Base-by-base conservation (phyloP, 257 asterid species). In the Plantago ovata region DNA sequence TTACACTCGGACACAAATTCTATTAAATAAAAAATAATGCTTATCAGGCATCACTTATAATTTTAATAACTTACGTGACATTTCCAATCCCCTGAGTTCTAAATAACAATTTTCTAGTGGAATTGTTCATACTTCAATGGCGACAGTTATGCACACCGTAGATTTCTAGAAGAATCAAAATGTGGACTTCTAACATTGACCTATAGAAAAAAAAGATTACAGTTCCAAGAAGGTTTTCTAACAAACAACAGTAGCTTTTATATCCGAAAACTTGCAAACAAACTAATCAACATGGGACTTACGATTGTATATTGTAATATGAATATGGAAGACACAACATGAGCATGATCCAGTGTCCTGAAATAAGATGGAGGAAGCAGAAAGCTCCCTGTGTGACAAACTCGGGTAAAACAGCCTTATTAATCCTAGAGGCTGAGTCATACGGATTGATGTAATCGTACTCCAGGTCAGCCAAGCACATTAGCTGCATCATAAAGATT, bases 401-500 rank as follows among this genome's bases (percentile, higher is more conserved):
- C 77, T 88, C 96, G 2, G 94, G 94, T 64, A 88, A 62, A 56
- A 85, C 76, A 44, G 79, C 84, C 51, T 39, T 69, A 57, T 92
- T 92, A 74, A 87, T 82, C 73, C 86, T 79, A 39, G 90, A 74
- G 36, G 96, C 83, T n/a, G 95, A 73, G 70, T 87, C 96, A 62
- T 80, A 87, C 21, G 94, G 96, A 64, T 87, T 87, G 81, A 87
- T 79, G 48, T 80, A 92, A 65, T 92, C 96, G 36, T 61, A 77
- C 72, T 88, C 96, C 23, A 92, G 85, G 79, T 87, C 94, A 10
- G 90, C 88, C 77, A 92, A 79, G 85, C 95, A 85, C 83, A 83
- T 85, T 48, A 83, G 78, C 98, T 87, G 86, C 85, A 81, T 67
- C 13, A 53, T 38, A 57, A 56, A 52, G 57, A 63, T 9, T 41